A percentile compares a stretch with the other conserved stretches of the same genome.
These are phyloP conservation scores for Penicillium sp. DNA, from an alignment of 2,329 filamentous ascomycete genomes.

Conservation along the genomic window DNA sequence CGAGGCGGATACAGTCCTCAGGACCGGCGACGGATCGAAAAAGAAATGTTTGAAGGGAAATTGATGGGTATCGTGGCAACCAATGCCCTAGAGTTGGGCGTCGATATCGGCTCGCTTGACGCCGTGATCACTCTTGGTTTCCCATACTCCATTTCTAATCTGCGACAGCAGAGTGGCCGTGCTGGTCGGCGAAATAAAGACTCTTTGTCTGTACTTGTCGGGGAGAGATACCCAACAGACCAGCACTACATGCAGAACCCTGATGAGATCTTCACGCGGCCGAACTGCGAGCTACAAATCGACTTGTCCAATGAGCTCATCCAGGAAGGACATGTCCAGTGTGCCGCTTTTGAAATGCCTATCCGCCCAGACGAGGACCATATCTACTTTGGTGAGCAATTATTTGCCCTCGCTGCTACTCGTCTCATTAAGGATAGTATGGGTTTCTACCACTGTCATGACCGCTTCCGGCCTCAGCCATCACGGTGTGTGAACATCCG, in stretches of 20 bases:
- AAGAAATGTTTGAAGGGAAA: slow-evolving; percentile 95
- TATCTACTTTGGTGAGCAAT: slow-evolving; percentile 75
- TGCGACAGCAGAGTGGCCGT: slow-evolving; percentile 90
- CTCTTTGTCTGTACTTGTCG: slow-evolving; percentile 84
- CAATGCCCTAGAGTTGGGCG: slow-evolving; percentile 86
- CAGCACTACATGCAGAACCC: slow-evolving; percentile 98
- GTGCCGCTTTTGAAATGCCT: slow-evolving; percentile 92
- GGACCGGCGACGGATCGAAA: slow-evolving; percentile 84
- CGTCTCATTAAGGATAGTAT: slow-evolving; percentile 72
- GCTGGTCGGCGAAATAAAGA: slow-evolving; percentile 92
- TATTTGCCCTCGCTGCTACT: slow-evolving; percentile 71
- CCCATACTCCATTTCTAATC: slow-evolving; percentile 90
- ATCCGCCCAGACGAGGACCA: slow-evolving; percentile 76
- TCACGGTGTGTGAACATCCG: slow-evolving; percentile 83
- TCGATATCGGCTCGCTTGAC: slow-evolving; percentile 92
- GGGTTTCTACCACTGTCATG: slow-evolving; percentile 88
- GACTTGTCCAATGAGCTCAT: slow-evolving; percentile 91
- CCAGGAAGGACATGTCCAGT: slow-evolving; percentile 91
- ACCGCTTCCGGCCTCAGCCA: slow-evolving; percentile 81
- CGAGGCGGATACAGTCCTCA: slow-evolving; percentile 92
- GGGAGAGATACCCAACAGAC: slow-evolving; percentile 85
- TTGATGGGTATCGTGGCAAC: slow-evolving; percentile 92
- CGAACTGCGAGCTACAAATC: slow-evolving; percentile 85
- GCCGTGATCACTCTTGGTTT: slow-evolving; percentile 94
- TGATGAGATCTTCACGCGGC: slow-evolving; percentile 84